Evolutionary conservation across 352 stramenopile species (phyloP).

Genomic region (Thraustochytrium sp.): DNA sequence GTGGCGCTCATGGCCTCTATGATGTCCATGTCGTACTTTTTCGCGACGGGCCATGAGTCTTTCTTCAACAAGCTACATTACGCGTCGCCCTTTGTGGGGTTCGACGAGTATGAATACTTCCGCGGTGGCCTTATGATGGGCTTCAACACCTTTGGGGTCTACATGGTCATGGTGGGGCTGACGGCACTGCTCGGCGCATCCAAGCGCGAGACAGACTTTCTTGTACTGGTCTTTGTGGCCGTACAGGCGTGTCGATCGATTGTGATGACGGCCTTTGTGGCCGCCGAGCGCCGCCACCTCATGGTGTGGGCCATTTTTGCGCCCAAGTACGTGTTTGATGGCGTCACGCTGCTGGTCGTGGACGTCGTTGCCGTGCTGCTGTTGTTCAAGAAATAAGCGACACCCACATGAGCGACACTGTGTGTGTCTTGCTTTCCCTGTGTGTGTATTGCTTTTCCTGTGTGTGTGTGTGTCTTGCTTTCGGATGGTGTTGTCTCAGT

Average conservation of each 20-base stretch:
- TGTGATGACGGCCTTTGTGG: conserved; percentile 70
- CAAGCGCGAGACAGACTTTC: not conserved
- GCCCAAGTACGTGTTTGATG: conserved; percentile 47
- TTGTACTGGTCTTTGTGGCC: conserved; percentile 30
- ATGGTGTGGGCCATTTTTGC: conserved; percentile 88
- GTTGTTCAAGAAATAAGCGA: too few species aligned
- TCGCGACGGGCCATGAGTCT: conserved; percentile 75
- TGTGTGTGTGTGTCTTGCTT: too few species aligned
- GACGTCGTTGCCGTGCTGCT: not conserved
- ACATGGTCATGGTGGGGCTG: conserved; percentile 39
- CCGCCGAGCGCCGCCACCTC: conserved; percentile 71
- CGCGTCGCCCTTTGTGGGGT: conserved; percentile 73
- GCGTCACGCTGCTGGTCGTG: conserved; percentile 24
- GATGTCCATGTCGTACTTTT: conserved; percentile 62
- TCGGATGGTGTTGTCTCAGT: too few species aligned
- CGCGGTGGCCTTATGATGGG: conserved; percentile 65
- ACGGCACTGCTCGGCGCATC: not conserved
- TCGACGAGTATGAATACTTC: conserved; percentile 74
- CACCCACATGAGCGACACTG: too few species aligned
- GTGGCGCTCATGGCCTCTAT: conserved; percentile 61
- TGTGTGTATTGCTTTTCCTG: too few species aligned
- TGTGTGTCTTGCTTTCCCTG: too few species aligned
- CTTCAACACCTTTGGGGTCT: conserved; percentile 77
- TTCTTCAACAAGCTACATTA: conserved; percentile 82
- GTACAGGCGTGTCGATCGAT: conserved; percentile 48